These are phyloP conservation scores for Lolium perenne DNA, from an alignment of 176 grass and related monocot species.

Conservation along the genomic window DNA sequence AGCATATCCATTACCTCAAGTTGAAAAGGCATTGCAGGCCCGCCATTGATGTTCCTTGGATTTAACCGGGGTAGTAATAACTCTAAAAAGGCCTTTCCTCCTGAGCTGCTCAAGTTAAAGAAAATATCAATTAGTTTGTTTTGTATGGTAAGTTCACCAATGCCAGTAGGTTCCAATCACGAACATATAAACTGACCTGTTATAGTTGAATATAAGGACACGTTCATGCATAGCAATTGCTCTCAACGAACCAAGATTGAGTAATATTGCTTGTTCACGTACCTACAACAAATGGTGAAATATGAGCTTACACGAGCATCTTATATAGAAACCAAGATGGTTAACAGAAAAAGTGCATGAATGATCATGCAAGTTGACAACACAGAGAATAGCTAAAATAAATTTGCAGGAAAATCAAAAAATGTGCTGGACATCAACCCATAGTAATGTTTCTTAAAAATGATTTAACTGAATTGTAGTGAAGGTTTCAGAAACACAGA, in stretches of 20 bases:
- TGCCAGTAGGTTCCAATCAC: conserved; percentile 19
- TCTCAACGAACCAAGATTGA: conserved; percentile 93
- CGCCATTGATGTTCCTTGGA: conserved; percentile 73
- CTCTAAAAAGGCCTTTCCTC: conserved; percentile 79
- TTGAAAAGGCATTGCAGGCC: conserved; percentile 93
- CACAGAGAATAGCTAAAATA: not conserved
- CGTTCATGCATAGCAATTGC: conserved; percentile 94
- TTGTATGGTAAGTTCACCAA: not conserved
- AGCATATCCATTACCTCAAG: conserved; percentile 72
- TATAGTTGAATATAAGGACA: conserved; percentile 95
- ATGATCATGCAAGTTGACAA: conserved; percentile 26
- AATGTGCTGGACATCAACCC: conserved; percentile 23
- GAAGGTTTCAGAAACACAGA: conserved; percentile 14
- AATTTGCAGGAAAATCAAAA: not conserved
- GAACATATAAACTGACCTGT: conserved; percentile 62
- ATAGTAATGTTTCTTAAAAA: not conserved
- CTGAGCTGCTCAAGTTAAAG: conserved; percentile 66
- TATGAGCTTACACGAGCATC: conserved; percentile 36
- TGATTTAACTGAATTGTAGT: conserved; percentile 25
- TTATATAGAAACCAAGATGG: conserved; percentile 26
- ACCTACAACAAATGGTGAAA: conserved; percentile 60
- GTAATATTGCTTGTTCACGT: conserved; percentile 91
- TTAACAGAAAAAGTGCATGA: conserved; percentile 19
- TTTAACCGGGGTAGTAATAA: conserved; percentile 88
- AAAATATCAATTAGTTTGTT: conserved; percentile 33